A percentile compares a stretch with the other conserved stretches of the same genome.
phyloP scores from a whole-genome alignment of 345 rosid genomes.

The Ailanthus altissimus region DNA sequence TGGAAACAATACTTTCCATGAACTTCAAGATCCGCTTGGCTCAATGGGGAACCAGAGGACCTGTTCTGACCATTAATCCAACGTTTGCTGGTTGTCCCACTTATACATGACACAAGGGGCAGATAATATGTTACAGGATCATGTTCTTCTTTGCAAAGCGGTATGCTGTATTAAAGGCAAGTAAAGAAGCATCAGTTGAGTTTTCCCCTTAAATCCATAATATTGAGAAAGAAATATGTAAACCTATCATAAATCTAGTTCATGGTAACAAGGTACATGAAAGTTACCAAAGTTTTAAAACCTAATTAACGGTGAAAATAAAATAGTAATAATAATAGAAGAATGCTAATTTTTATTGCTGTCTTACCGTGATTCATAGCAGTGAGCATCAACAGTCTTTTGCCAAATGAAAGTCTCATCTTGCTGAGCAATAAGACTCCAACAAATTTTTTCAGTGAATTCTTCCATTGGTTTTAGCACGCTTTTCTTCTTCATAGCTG shows the following conservation, averaged over 20 bases:
- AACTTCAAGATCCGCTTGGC: constrained; percentile 61
- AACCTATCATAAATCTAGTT: not conserved
- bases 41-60: constrained; percentile 60
- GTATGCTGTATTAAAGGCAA: constrained; percentile 46
- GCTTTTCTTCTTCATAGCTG: constrained; percentile 52
- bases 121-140: constrained; percentile 72
- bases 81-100: constrained; percentile 73
- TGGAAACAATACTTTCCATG: constrained; percentile 75
- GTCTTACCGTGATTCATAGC: constrained; percentile 72
- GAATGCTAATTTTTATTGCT: constrained; percentile 8
- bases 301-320: constrained; percentile 4
- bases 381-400: constrained; percentile 64
- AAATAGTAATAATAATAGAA: constrained; percentile 2
- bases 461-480: constrained; percentile 57
- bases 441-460: constrained; percentile 71
- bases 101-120: constrained; percentile 75
- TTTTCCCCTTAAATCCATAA: constrained; percentile 5
- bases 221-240: constrained; percentile 1
- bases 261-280: not conserved
- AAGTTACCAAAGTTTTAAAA: constrained; percentile 7
- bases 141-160: constrained; percentile 68
- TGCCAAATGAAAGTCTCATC: constrained; percentile 97
- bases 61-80: constrained; percentile 90
- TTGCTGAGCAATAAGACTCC: constrained; percentile 91
- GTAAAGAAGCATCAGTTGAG: constrained; percentile 11